Base-by-base conservation (phyloP, 2,329 filamentous ascomycete genomes). In the Metarhizium rileyi region DNA sequence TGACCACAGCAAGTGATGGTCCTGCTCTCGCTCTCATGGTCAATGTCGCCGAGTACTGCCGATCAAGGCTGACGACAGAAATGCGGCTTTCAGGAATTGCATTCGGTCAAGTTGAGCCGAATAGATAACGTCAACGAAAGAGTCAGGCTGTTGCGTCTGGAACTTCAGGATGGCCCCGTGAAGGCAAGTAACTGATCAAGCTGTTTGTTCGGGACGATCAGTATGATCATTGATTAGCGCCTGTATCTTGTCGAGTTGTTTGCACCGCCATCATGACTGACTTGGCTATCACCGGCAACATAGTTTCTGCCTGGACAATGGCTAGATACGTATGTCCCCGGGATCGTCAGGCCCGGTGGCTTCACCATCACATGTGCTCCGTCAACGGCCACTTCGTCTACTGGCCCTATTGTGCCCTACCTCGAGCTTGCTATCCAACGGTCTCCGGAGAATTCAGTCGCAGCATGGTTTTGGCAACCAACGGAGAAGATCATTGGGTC, bases 281-380 rank as follows among this genome's bases (percentile, higher is more conserved):
- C 12, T 40, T n/a, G 33, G 5, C 23, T 18, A 35, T 50, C 28
- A 43, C 23, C 9, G 12, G 22, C 50, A 16, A 3, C 12, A 28
- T 65, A 86, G 75, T 94, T 93, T 67, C 74, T 82, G 5, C 81
- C 90, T 5, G 90, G 90, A 48, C 90, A 95, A 72, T 95, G 89
- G 87, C 76, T 95, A 50, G 90, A 95, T 63, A 83, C 89, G 6
- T 84, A 86, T 63, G 77, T 89, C 48, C 88, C 90, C 1, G 72
- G 71, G 35, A 69, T 87, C 42, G 59, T 75, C 41, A 81, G 84
- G 62, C 83, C 87, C 3, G 90, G 90, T 30, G 90, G 90, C 51
- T 95, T 95, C 71, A 95, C 89, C 40, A 86, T 95, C 55, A 91
- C 88, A 6, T 93, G 87, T 1, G 70, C 84, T 0, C 88, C 88